phyloP scores from a whole-genome alignment of 2,329 filamentous ascomycete species.

The Trichoderma sp. region DNA sequence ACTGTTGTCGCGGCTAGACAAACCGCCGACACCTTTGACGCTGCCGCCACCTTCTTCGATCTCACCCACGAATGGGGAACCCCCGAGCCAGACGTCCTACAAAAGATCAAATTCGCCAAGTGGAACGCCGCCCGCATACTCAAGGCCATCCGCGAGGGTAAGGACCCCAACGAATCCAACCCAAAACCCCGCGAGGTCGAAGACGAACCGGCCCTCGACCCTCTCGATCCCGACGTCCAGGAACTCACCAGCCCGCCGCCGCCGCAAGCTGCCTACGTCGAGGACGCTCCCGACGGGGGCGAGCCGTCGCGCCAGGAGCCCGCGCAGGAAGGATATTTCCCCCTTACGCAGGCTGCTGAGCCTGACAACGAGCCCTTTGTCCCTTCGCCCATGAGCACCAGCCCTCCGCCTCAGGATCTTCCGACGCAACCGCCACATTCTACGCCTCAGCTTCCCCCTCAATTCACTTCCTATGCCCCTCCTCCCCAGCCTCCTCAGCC shows the following conservation, averaged over 20 bases:
- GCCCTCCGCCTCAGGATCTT: constrained; percentile 24
- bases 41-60: constrained; percentile 89
- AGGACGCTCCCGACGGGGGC: constrained; percentile 52
- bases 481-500: constrained; percentile 4
- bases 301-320: constrained; percentile 31
- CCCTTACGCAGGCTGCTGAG: constrained; percentile 22
- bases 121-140: constrained; percentile 90
- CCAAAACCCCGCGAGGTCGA: constrained; percentile 56
- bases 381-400: constrained; percentile 37
- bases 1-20: constrained; percentile 53
- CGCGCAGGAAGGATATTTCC: constrained; percentile 36
- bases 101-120: constrained; percentile 95
- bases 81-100: constrained; percentile 69
- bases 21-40: constrained; percentile 91
- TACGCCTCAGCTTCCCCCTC: constrained; percentile 25
- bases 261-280: constrained; percentile 46
- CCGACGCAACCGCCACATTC: constrained; percentile 26
- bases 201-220: constrained; percentile 36
- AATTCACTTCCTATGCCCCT: constrained; percentile 27
- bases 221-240: constrained; percentile 29
- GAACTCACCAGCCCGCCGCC: constrained; percentile 40
- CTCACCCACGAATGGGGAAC: constrained; percentile 80
- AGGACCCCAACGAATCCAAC: constrained; percentile 90
- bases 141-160: constrained; percentile 85
- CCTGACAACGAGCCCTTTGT: constrained; percentile 31